These are phyloP conservation scores for Boechera retrofracta DNA, from an alignment of 345 rosid species.

Conservation along the genomic window DNA sequence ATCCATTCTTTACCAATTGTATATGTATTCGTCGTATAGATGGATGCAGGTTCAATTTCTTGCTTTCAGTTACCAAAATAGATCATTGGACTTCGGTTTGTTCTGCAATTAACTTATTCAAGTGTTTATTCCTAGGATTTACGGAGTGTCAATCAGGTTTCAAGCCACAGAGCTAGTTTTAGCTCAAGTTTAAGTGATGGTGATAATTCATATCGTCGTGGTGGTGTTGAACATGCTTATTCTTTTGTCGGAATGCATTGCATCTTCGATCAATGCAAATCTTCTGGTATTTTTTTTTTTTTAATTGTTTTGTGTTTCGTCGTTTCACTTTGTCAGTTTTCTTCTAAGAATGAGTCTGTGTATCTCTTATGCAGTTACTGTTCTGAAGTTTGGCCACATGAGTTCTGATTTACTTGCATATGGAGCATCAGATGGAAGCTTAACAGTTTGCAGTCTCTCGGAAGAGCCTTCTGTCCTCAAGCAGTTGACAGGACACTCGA, in stretches of 20 bases:
- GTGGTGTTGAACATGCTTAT: constrained; percentile 77
- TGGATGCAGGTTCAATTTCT: too few relatives aligned
- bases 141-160: constrained; percentile 61
- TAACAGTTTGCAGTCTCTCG: constrained; percentile 78
- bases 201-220: constrained; percentile 59
- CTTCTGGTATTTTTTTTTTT: constrained; percentile 62
- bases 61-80: neutral
- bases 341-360: constrained; percentile 20
- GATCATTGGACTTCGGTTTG: neutral
- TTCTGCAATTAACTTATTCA: constrained; percentile 20
- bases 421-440: constrained; percentile 94
- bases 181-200: constrained; percentile 78
- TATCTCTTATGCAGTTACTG: constrained; percentile 69
- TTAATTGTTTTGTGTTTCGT: constrained; percentile 24
- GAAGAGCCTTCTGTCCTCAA: constrained; percentile 74
- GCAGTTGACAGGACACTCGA: constrained; percentile 74
- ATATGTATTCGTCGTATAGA: neutral
- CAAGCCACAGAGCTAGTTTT: constrained; percentile 80
- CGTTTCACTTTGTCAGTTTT: neutral
- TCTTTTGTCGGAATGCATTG: constrained; percentile 99
- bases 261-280: constrained; percentile 94
- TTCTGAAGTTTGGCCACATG: constrained; percentile 94
- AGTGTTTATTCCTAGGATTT: constrained; percentile 61
- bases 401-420: constrained; percentile 95
- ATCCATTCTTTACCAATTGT: neutral